Evolutionary conservation across 2,329 filamentous ascomycete genomes (phyloP).

Genomic region (Fusarium coicis): DNA sequence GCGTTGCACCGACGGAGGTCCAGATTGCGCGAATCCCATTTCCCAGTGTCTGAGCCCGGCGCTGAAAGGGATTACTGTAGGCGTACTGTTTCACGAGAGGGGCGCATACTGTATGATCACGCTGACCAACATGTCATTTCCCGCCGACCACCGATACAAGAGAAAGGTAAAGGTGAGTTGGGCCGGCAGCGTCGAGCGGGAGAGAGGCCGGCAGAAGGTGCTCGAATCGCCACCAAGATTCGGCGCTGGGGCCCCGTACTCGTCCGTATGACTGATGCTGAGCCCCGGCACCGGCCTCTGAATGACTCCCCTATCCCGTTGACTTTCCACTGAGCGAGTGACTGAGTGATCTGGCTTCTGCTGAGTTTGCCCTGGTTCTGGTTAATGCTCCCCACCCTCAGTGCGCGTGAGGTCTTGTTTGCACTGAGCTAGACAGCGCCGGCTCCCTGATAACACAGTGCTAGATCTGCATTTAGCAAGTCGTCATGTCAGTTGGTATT

Average conservation of each 20-base stretch:
- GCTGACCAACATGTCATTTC: constrained; percentile 44
- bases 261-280: constrained; percentile 28
- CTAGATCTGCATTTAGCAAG: constrained; percentile 18
- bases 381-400: constrained; percentile 21
- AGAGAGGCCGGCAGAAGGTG: constrained; percentile 33
- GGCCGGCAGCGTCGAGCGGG: constrained; percentile 14
- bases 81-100: constrained; percentile 11
- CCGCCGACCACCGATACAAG: constrained; percentile 28
- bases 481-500: constrained; percentile 37
- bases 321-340: not conserved
- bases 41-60: constrained; percentile 27
- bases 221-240: constrained; percentile 39
- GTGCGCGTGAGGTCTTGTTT: constrained; percentile 25
- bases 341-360: constrained; percentile 7
- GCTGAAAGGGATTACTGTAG: not conserved
- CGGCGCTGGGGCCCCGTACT: constrained; percentile 35
- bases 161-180: not conserved
- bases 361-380: not conserved
- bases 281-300: constrained; percentile 35
- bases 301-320: constrained; percentile 31
- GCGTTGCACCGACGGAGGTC: constrained; percentile 30
- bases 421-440: constrained; percentile 20
- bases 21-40: constrained; percentile 35
- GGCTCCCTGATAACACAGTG: constrained; percentile 30
- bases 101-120: constrained; percentile 41